Base-by-base conservation (phyloP, 2,329 filamentous ascomycete genomes). In the Berkeleyomyces basicola region DNA sequence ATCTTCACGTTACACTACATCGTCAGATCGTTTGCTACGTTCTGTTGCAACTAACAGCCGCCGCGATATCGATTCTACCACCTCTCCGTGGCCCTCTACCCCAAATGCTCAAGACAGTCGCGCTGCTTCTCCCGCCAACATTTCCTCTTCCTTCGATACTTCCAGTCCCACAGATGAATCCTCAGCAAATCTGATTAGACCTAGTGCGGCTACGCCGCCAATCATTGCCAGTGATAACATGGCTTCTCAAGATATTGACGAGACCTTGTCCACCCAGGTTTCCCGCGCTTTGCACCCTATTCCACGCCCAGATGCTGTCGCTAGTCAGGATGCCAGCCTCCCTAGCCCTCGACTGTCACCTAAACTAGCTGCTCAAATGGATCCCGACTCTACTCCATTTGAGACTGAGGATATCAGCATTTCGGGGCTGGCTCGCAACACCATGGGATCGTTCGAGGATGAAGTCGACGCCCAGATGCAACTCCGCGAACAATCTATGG, bases 281-380 rank as follows among this genome's bases (percentile, higher is more conserved):
- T 46, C 58, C 4, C 58, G 42, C 10, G 31, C 58, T 14, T 59
- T 46, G 46, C 58, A 59, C 46, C 37, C 58, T 16, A 42, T 37
- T 36, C 44, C 58, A 47, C 58, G 58, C 10, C 42, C 58, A 37
- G 58, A 59, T 59, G 42, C 43, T 5, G 58, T 59, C 16, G 58
- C 58, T 46, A 59, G 86, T 46, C 88, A 93, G 71, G 92, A 96
- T 76, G 90, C 89, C 67, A 96, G 90, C 73, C 78, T 99, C 66
- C 93, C 93, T 61, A 99, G 93, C 72, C 93, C 93, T 42, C 91
- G 93, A 69, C 76, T 99, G 63, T 99, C 93, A 36, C 93, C 93
- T 3, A 95, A 92, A 4, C 82, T 95, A 64, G 89, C 88, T 68
- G 87, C 92, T 44, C 58, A 60, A 16, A 42, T 51, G n/a, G 58